phyloP scores from a whole-genome alignment of 495 filamentous ascomycete genomes.

The Aspergillus kassunensis region DNA sequence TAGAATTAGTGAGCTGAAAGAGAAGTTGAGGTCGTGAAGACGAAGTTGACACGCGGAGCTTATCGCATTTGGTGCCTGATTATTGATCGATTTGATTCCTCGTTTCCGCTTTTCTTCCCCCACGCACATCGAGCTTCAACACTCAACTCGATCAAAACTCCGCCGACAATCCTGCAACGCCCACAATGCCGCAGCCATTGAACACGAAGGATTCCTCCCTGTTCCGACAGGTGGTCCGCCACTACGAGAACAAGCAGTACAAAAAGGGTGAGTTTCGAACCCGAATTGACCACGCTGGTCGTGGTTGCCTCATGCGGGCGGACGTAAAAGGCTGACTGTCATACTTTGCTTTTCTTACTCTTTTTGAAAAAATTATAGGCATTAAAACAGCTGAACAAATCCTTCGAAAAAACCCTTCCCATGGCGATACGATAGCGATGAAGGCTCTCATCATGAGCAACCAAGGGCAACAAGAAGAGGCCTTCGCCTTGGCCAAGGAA shows the following conservation, averaged over 20 bases:
- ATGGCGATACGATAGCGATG: conserved; percentile 98
- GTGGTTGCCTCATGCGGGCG: conserved; percentile 10
- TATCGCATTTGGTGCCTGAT: conserved; percentile 22
- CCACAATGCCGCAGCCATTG: conserved; percentile 75
- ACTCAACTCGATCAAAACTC: conserved; percentile 19
- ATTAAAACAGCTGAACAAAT: conserved; percentile 93
- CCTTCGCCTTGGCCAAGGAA: conserved; percentile 85
- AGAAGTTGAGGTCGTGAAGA: no score
- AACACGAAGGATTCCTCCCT: conserved; percentile 86
- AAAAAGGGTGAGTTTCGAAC: conserved; percentile 66
- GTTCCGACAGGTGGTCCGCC: conserved; percentile 89
- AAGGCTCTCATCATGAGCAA: conserved; percentile 95
- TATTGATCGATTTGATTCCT: conserved; percentile 3
- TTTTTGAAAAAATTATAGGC: conserved; percentile 43
- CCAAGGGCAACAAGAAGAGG: conserved; percentile 85
- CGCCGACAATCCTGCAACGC: conserved; percentile 26
- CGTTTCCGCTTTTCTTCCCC: conserved; percentile 21
- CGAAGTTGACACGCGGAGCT: conserved; percentile 13
- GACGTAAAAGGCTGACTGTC: conserved; percentile 10
- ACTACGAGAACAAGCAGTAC: conserved; percentile 97
- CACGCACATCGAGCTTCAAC: conserved; percentile 40
- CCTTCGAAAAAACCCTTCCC: conserved; percentile 85
- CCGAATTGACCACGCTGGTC: conserved; percentile 7
- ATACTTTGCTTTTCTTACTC: conserved; percentile 17
- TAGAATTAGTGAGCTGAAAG: no score